Evolutionary conservation across 257 asterid species (phyloP).

Genomic region (Handroanthus guayacan): DNA sequence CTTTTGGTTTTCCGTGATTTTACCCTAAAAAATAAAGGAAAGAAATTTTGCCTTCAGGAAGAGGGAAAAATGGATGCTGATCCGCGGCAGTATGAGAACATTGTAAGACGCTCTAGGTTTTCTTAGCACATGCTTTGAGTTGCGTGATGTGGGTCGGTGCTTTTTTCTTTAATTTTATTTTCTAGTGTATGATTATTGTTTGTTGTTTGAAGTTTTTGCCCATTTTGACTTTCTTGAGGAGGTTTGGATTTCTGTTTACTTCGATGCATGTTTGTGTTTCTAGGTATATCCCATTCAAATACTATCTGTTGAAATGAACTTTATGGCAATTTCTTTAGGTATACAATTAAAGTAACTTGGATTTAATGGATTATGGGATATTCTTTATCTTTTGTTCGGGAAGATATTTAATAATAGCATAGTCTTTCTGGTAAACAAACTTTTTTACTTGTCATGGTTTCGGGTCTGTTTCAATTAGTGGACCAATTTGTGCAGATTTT

Average conservation of each 20-base stretch:
- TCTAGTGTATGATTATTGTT: neutral
- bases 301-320: neutral
- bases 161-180: neutral
- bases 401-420: neutral
- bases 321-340: constrained; percentile 8
- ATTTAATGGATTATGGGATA: constrained; percentile 14
- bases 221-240: constrained; percentile 28
- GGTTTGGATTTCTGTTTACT: constrained; percentile 18
- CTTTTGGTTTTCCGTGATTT: constrained; percentile 18
- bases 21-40: neutral
- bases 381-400: neutral
- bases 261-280: constrained; percentile 21
- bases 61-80: constrained; percentile 50
- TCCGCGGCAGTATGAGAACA: constrained; percentile 54
- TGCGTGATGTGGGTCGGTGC: constrained; percentile 24
- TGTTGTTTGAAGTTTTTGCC: neutral
- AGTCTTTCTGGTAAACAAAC: neutral
- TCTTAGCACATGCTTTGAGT: constrained; percentile 8
- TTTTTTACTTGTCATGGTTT: neutral
- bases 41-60: constrained; percentile 11
- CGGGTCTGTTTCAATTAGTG: neutral
- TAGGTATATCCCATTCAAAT: constrained; percentile 19
- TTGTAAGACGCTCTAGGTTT: constrained; percentile 45
- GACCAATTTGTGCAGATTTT: neutral
- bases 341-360: neutral